Evolutionary conservation across 2,329 filamentous ascomycete species (phyloP).

Genomic region (Chlorencoelia australis): DNA sequence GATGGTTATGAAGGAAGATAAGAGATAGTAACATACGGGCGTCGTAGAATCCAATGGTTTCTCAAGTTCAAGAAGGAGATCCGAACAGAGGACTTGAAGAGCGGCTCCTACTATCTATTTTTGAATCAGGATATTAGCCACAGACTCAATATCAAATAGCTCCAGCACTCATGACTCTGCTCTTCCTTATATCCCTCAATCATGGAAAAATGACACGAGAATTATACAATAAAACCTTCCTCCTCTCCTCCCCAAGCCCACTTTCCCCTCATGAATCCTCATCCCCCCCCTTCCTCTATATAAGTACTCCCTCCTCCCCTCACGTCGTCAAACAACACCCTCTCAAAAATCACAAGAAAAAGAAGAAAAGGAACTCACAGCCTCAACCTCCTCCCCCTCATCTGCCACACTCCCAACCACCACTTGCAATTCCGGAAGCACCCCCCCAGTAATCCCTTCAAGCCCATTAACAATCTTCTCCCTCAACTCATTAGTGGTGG

Average conservation of each 20-base stretch:
- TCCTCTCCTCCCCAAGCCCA: slow-evolving; percentile 9
- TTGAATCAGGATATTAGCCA: neutral
- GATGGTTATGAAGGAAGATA: neutral
- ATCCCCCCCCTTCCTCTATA: neutral
- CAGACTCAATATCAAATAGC: neutral
- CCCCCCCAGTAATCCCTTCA: no score
- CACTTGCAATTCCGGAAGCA: no score
- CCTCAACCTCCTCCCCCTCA: slow-evolving; percentile 1
- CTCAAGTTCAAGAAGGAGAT: slow-evolving; percentile 17
- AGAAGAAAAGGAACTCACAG: slow-evolving; percentile 1
- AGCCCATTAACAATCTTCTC: slow-evolving; percentile 7
- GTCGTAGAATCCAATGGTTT: slow-evolving; percentile 11
- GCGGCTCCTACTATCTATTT: slow-evolving; percentile 17
- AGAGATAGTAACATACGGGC: neutral
- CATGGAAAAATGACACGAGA: no score
- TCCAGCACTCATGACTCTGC: no score
- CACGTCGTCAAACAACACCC: neutral
- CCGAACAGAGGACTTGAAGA: slow-evolving; percentile 15
- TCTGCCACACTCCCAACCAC: neutral
- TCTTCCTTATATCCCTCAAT: no score
- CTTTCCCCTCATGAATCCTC: neutral
- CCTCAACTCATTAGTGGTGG: slow-evolving; percentile 10
- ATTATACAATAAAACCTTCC: no score
- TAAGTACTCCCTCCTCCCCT: neutral
- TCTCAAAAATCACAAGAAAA: neutral